A percentile compares a stretch with the other conserved stretches of the same genome.
Evolutionary conservation across 805 yeast species (phyloP).

Genomic region (Teunomyces pallodes): DNA sequence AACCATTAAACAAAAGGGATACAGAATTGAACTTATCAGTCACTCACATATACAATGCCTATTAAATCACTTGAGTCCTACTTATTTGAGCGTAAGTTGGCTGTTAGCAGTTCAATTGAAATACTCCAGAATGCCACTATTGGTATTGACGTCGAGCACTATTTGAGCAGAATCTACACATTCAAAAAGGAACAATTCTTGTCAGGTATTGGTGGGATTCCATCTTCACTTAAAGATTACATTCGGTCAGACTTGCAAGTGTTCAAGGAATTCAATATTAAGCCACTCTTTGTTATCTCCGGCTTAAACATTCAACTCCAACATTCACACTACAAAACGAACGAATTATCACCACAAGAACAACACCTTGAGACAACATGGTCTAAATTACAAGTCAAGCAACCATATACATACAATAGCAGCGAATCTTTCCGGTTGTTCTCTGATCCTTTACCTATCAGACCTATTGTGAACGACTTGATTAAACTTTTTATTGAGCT

Average conservation of each 20-base stretch:
- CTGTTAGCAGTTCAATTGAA: slow-evolving; percentile 60
- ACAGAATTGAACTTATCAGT: neutral
- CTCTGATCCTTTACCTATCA: slow-evolving; percentile 47
- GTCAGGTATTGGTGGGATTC: slow-evolving; percentile 81
- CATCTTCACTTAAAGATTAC: slow-evolving; percentile 54
- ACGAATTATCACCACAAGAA: slow-evolving; percentile 37
- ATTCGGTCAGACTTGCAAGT: slow-evolving; percentile 62
- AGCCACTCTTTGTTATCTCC: slow-evolving; percentile 76
- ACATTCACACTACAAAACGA: slow-evolving; percentile 30
- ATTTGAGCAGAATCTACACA: slow-evolving; percentile 59
- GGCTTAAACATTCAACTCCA: slow-evolving; percentile 55
- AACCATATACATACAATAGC: slow-evolving; percentile 18
- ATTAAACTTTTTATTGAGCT: slow-evolving; percentile 54
- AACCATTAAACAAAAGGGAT: neutral
- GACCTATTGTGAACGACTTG: slow-evolving; percentile 54
- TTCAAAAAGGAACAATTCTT: slow-evolving; percentile 64
- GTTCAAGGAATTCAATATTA: slow-evolving; percentile 59
- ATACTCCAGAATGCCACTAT: slow-evolving; percentile 62
- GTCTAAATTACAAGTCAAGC: slow-evolving; percentile 31
- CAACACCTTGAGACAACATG: slow-evolving; percentile 41
- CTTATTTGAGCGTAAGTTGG: slow-evolving; percentile 64
- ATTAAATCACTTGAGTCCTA: slow-evolving; percentile 61
- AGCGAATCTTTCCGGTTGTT: slow-evolving; percentile 52
- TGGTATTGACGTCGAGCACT: slow-evolving; percentile 85
- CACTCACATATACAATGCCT: slow-evolving; percentile 29